These are phyloP conservation scores for Phaeodactylum tricornutum DNA, from an alignment of 108 stramenopile species.

Conservation along the genomic window DNA sequence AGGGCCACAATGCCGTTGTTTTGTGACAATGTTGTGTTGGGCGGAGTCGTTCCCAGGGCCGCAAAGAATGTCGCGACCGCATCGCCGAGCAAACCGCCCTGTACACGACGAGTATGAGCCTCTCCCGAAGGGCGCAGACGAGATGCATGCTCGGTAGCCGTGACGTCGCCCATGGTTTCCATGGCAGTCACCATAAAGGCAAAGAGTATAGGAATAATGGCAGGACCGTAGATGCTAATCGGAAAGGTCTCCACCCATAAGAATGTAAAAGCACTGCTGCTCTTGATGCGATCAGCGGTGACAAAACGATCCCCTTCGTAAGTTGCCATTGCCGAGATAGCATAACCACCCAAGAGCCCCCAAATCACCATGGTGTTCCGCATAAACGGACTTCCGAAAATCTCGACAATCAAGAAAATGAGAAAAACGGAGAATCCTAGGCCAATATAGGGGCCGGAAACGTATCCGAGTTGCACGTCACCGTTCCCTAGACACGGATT, in stretches of 20 bases:
- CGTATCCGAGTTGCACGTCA: constrained; percentile 13
- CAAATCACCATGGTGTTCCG: constrained; percentile 18
- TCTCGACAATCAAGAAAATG: constrained; percentile 22
- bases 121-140: constrained; percentile 15
- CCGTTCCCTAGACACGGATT: constrained; percentile 13
- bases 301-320: constrained; percentile 12
- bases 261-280: constrained; percentile 26
- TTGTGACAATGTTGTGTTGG: constrained; percentile 47
- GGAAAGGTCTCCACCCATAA: constrained; percentile 39
- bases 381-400: constrained; percentile 22
- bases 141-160: constrained; percentile 28
- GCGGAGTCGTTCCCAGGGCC: constrained; percentile 24
- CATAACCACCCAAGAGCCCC: constrained; percentile 24
- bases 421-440: constrained; percentile 29
- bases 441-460: constrained; percentile 14
- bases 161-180: constrained; percentile 43
- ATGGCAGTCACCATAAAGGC: constrained; percentile 35
- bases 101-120: constrained; percentile 16
- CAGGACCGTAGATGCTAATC: constrained; percentile 26
- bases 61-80: constrained; percentile 32
- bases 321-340: constrained; percentile 13
- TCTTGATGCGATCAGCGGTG: constrained; percentile 17
- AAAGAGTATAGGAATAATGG: constrained; percentile 29
- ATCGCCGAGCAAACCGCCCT: constrained; percentile 38
- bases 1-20: constrained; percentile 44